These are phyloP conservation scores for Protomyces pachydermus DNA, from an alignment of 1,139 yeast genomes.

Conservation along the genomic window DNA sequence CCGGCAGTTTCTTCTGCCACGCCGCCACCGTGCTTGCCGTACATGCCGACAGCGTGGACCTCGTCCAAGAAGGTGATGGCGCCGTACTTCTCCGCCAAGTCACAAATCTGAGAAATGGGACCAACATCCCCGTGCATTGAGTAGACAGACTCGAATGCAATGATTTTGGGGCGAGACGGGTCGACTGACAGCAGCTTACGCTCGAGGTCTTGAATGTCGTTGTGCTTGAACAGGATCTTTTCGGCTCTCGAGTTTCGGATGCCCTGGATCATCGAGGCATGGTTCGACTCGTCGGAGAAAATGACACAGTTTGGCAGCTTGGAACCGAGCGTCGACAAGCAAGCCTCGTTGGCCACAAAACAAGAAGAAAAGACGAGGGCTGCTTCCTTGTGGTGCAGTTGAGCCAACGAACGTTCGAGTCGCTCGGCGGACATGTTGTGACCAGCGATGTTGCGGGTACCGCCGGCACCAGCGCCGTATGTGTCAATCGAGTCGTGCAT, in stretches of 20 bases:
- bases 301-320: conserved; percentile 83
- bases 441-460: conserved; percentile 97
- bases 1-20: conserved; percentile 96
- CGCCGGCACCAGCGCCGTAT: conserved; percentile 99
- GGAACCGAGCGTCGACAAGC: conserved; percentile 85
- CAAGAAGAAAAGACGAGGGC: conserved; percentile 94
- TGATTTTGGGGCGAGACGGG: conserved; percentile 77
- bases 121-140: conserved; percentile 98
- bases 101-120: conserved; percentile 88
- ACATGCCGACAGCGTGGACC: conserved; percentile 98
- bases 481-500: conserved; percentile 78
- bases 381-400: conserved; percentile 89
- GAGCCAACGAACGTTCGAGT: conserved; percentile 80
- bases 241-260: conserved; percentile 83
- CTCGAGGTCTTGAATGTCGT: conserved; percentile 79
- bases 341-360: conserved; percentile 95
- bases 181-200: conserved; percentile 72
- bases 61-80: conserved; percentile 95
- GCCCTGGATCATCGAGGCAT: conserved; percentile 97
- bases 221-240: conserved; percentile 88
- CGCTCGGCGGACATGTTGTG: conserved; percentile 83
- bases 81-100: conserved; percentile 93
- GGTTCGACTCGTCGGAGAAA: conserved; percentile 88
- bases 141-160: conserved; percentile 95
- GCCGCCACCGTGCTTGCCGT: conserved; percentile 99